Percentiles rank a stretch among this genome's conserved stretches.
phyloP scores from a whole-genome alignment of 2,329 filamentous ascomycete genomes.

The Neofusicoccum umdonicola region DNA sequence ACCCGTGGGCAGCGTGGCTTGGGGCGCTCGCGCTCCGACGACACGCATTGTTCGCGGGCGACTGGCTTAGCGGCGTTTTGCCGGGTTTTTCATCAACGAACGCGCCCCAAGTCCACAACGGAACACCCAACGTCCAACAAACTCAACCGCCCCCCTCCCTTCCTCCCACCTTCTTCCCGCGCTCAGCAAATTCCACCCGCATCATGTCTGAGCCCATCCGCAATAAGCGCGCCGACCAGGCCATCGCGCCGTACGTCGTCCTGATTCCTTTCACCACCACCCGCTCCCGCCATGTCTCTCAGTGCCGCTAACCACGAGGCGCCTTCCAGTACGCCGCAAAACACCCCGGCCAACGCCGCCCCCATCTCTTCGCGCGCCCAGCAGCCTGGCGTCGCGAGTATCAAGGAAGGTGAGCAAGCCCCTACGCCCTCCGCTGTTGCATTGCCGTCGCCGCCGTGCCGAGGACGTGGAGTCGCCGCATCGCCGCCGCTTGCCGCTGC shows the following conservation, averaged over 20 bases:
- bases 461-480: not conserved
- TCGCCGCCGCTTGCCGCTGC: constrained; percentile 2
- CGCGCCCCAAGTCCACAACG: constrained; percentile 29
- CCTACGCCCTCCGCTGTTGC: not conserved
- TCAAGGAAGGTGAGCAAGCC: constrained; percentile 81
- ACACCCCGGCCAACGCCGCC: constrained; percentile 92
- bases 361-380: constrained; percentile 97
- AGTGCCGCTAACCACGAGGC: constrained; percentile 20
- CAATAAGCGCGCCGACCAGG: constrained; percentile 63
- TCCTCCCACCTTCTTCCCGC: constrained; percentile 21
- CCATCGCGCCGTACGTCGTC: constrained; percentile 61
- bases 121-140: constrained; percentile 19
- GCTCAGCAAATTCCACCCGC: constrained; percentile 26
- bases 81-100: constrained; percentile 18
- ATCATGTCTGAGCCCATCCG: constrained; percentile 67
- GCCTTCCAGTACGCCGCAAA: constrained; percentile 82
- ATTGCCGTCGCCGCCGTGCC: no score
- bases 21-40: not conserved
- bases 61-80: constrained; percentile 8
- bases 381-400: constrained; percentile 88
- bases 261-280: constrained; percentile 3
- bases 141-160: constrained; percentile 22
- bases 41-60: constrained; percentile 17
- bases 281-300: not conserved
- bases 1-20: constrained; percentile 3